Conservation (phyloP, 2,329 filamentous ascomycete genomes). For the Fusarium sublunatum region DNA sequence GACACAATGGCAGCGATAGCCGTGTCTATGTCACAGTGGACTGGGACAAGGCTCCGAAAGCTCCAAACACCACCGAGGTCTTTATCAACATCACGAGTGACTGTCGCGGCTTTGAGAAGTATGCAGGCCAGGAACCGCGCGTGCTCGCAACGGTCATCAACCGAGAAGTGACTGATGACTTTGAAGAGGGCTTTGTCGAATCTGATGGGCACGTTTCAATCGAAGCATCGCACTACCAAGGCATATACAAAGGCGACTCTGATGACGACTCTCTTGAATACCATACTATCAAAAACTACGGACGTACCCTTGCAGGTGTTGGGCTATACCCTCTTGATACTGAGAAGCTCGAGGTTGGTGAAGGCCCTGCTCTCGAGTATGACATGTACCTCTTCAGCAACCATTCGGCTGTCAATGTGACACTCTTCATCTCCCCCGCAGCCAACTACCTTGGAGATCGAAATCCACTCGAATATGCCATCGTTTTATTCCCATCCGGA, state of each 20-base stretch:
- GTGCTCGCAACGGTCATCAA: slow-evolving; percentile 67
- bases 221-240: slow-evolving; percentile 64
- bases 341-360: slow-evolving; percentile 60
- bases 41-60: slow-evolving; percentile 53
- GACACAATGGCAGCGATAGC: slow-evolving; percentile 47
- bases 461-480: slow-evolving; percentile 62
- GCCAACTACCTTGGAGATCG: slow-evolving; percentile 64
- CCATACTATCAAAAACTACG: slow-evolving; percentile 64
- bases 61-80: slow-evolving; percentile 57
- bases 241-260: slow-evolving; percentile 48
- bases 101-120: slow-evolving; percentile 57
- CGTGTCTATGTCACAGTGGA: slow-evolving; percentile 49
- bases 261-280: slow-evolving; percentile 55
- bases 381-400: slow-evolving; percentile 70
- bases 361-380: slow-evolving; percentile 69
- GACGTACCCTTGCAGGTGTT: slow-evolving; percentile 68
- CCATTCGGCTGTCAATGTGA: slow-evolving; percentile 56
- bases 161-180: slow-evolving; percentile 60
- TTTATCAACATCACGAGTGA: slow-evolving; percentile 64
- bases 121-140: slow-evolving; percentile 54
- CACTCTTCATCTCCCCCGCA: slow-evolving; percentile 63
- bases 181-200: slow-evolving; percentile 70
- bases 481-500: slow-evolving; percentile 58
- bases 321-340: slow-evolving; percentile 65
- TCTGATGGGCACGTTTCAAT: slow-evolving; percentile 68